Evolutionary conservation across 192 early-diverging fungal genomes (phyloP).

Genomic region (Coemansia sp.): DNA sequence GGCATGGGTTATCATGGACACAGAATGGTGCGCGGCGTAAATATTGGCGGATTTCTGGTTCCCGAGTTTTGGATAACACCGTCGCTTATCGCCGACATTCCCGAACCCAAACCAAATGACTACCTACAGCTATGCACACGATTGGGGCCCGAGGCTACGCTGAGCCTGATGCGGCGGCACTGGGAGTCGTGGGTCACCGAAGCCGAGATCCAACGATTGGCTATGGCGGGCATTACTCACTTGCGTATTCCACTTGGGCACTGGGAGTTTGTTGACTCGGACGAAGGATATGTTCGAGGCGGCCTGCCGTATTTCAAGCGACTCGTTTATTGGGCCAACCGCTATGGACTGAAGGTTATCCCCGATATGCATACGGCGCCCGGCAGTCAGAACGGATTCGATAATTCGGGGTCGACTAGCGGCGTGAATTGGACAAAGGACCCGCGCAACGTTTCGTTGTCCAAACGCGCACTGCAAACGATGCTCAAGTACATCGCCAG

Average conservation of each 20-base stretch:
- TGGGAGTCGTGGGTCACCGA: conserved; percentile 63
- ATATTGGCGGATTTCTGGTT: conserved; percentile 61
- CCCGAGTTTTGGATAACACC: conserved; percentile 65
- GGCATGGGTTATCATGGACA: conserved; percentile 47
- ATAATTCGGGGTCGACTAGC: conserved; percentile 53
- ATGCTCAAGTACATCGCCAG: conserved; percentile 59
- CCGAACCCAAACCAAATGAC: conserved; percentile 51
- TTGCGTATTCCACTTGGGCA: conserved; percentile 62
- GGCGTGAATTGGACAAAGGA: conserved; percentile 55
- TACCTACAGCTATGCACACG: conserved; percentile 52
- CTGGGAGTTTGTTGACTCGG: conserved; percentile 60
- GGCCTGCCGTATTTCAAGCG: conserved; percentile 49
- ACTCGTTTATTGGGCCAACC: conserved; percentile 56
- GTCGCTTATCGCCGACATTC: conserved; percentile 38
- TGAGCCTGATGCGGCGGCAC: conserved; percentile 41
- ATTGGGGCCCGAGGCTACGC: conserved; percentile 46
- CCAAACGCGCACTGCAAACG: conserved; percentile 53
- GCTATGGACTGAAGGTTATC: conserved; percentile 55
- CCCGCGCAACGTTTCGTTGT: conserved; percentile 50
- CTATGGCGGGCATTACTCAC: conserved; percentile 53
- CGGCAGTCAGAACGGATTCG: conserved; percentile 63
- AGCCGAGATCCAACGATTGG: conserved; percentile 52
- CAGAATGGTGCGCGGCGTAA: conserved; percentile 55
- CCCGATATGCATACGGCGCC: conserved; percentile 62
- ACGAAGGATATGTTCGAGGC: conserved; percentile 54